Base-by-base conservation (phyloP, 73 alveolate genomes). In the Breviolum minutum region DNA sequence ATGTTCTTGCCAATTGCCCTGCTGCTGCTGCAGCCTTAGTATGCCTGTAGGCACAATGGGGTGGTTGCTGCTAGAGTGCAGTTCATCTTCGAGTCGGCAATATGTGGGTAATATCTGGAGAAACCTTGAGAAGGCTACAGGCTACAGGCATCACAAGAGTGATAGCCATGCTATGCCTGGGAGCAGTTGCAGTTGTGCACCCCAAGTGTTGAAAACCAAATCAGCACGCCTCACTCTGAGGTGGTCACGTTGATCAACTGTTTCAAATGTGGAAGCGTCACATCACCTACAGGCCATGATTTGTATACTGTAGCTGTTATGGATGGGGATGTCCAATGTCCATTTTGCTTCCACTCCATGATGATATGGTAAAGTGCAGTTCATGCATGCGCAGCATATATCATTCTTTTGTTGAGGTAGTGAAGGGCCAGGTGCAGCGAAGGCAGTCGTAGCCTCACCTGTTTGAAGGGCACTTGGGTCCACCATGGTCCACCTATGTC, bases 1-100 rank as follows among this genome's bases (percentile, higher is more conserved):
- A 91, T 48, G 69, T 91, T 27, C n/a, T 91, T 26, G 97, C 97
- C 88, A 91, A 91, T 79, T 91, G 97, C 79, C 86, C 97, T 12
- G 97, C 97, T 10, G 97, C 97, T 14, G 97, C 68, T 7, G n/a
- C 14, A 22, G 63, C 63, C 96, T 77, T 54, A 13, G 87, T 6
- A 9, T 10, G 7, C 14, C 22, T 54, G 64, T 16, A 14, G 14
- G 16, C 68, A 13, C 40, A 8, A 3, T 3, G 54, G 54, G 54
- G 54, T 40, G 54, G 54, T 0, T 40, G 54, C 54, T 40, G 54
- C 54, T 40, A 40, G 54, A 40, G 54, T 40, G 54, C 54, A 40
- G 3, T 40, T 40, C 54, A 40, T 40, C n/a, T n/a, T n/a, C 54
- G 54, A 40, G 54, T 40, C 54, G 3, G 54, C 3, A 40, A 40